phyloP scores from a whole-genome alignment of 164 flowering plant species.

The Nymphaea thermarum region DNA sequence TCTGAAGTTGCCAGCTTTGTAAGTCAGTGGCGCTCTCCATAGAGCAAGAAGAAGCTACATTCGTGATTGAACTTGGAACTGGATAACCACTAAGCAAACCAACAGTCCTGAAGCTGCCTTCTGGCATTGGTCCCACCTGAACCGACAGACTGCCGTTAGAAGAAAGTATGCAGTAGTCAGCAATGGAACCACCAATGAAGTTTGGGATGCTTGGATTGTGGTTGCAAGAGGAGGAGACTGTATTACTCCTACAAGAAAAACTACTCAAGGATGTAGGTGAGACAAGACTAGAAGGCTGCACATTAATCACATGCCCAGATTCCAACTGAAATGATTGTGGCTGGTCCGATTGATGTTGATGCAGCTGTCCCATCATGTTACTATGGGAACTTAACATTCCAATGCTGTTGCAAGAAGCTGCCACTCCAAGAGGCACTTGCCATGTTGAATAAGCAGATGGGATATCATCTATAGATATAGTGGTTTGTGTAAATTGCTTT shows the following conservation, averaged over 20 bases:
- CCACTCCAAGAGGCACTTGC: slow-evolving; percentile 23
- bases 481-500: slow-evolving; percentile 32
- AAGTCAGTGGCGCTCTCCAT: slow-evolving; percentile 17
- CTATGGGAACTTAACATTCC: slow-evolving; percentile 26
- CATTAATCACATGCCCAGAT: slow-evolving; percentile 39
- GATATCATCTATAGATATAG: slow-evolving; percentile 26
- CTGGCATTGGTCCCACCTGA: slow-evolving; percentile 22
- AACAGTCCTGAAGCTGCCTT: slow-evolving; percentile 19
- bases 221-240: slow-evolving; percentile 14
- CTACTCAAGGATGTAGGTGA: slow-evolving; percentile 39
- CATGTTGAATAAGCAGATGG: slow-evolving; percentile 37
- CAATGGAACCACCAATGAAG: slow-evolving; percentile 20
- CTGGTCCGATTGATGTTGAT: slow-evolving; percentile 19
- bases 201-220: slow-evolving; percentile 17
- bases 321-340: slow-evolving; percentile 27
- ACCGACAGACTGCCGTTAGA: slow-evolving; percentile 29
- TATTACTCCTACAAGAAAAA: slow-evolving; percentile 32
- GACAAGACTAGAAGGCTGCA: slow-evolving; percentile 69
- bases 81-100: slow-evolving; percentile 27
- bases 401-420: slow-evolving; percentile 17
- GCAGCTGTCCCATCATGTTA: slow-evolving; percentile 31
- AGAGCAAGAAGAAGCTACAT: slow-evolving; percentile 31
- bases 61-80: slow-evolving; percentile 21
- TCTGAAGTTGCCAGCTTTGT: slow-evolving; percentile 22
- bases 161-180: slow-evolving; percentile 30